phyloP scores from a whole-genome alignment of 306 rosid genomes.

The Vachellia pachyceras region DNA sequence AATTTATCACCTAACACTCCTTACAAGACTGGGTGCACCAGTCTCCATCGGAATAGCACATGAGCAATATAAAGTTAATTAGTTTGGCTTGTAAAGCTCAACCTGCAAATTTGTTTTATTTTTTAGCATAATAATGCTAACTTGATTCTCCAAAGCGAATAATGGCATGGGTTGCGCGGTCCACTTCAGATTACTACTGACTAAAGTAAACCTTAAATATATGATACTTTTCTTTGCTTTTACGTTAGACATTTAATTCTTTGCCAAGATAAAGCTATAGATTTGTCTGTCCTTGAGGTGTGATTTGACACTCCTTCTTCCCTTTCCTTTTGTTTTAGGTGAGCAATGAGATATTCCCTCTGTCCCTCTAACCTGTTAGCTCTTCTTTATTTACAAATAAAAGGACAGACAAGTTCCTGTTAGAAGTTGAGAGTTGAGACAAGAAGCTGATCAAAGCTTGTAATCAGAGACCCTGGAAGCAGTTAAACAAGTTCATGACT shows the following conservation, averaged over 20 bases:
- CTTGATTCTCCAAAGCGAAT: constrained; percentile 24
- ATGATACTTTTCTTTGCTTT: background rate
- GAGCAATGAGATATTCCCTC: constrained; percentile 19
- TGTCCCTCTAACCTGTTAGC: background rate
- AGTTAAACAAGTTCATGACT: constrained; percentile 5
- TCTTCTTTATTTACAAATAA: background rate
- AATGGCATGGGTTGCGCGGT: constrained; percentile 42
- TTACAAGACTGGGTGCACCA: background rate
- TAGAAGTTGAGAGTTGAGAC: background rate
- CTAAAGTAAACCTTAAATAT: constrained; percentile 1
- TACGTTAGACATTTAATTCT: background rate
- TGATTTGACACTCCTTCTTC: constrained; percentile 34
- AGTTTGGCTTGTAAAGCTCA: background rate
- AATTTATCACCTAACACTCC: background rate
- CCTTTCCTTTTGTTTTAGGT: background rate
- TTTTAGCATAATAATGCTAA: constrained; percentile 9
- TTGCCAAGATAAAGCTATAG: background rate
- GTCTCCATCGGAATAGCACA: background rate
- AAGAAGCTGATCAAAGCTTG: background rate
- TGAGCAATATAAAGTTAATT: background rate
- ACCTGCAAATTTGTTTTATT: background rate
- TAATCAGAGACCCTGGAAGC: background rate
- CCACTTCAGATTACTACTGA: constrained; percentile 22
- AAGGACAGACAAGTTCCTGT: background rate
- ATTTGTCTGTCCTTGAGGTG: constrained; percentile 7